Evolutionary conservation across 2,329 filamentous ascomycete species (phyloP), one percentile per base, ranked within the genome.

Genomic region (Phialemonium atrogriseum): DNA sequence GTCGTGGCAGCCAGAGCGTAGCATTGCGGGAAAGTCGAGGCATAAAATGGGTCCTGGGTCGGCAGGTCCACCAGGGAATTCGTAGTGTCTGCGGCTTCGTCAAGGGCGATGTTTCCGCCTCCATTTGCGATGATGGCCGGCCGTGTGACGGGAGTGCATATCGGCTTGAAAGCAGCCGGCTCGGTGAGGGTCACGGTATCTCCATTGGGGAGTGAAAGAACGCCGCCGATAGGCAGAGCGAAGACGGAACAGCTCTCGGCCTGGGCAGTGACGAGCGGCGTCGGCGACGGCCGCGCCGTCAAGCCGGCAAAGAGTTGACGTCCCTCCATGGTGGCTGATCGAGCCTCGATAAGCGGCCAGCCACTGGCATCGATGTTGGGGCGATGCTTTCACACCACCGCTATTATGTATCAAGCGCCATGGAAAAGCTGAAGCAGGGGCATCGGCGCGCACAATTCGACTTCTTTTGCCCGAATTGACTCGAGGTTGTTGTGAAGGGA

Each of bases 1-100:
- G 88, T 96, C 12, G 86, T 86, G 11, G 87, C 84, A 34, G 87
- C 87, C 33, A 96, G 82, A 27, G 88, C 88, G 52, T 95, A 98
- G 48, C 84, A 82, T 57, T 94, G 87, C 10, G 91, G 89, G 26
- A 91, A 89, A 13, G 85, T 87, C 22, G 88, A 94, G 33, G 88
- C 82, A 58, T 94, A 94, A 58, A 98, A 98, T 7, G 87, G 87
- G 48, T 94, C 85, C 41, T 75, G 70, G 33, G 84, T 74, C 55
- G 28, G 28, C 11, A 30, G 20, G 17, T 30, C 21, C 5, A 21
- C 24, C 19, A 30, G 17, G 3, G 20, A 23, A 10, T 24, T 30
- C n/a, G n/a, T n/a, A n/a, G n/a, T n/a, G n/a, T n/a, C n/a, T 87
- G 77, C 38, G 79, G 73, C 40, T 79, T 58, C 22, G 59, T 52